phyloP scores from a whole-genome alignment of 169 alveolate species.

The Blepharisma undulans region DNA sequence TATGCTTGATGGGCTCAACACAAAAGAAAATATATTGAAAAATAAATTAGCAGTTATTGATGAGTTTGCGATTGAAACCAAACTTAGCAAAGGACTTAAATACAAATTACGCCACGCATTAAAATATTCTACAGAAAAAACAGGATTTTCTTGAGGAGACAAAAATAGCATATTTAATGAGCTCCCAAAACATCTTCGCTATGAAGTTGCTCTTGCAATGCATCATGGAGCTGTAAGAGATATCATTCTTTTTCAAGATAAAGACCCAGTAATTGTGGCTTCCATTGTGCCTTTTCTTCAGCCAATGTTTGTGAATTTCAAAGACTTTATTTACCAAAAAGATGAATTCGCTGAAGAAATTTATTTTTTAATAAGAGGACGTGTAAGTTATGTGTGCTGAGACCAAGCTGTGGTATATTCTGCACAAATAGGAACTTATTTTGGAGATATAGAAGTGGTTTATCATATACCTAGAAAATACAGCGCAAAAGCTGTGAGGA shows the following conservation, averaged over 20 bases:
- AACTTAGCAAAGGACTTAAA: neutral
- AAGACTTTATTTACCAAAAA: constrained; percentile 52
- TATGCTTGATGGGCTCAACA: constrained; percentile 46
- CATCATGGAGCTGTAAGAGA: constrained; percentile 22
- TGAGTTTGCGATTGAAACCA: constrained; percentile 30
- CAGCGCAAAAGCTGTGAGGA: constrained; percentile 35
- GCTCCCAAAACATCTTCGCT: constrained; percentile 22
- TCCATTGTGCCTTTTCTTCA: constrained; percentile 48
- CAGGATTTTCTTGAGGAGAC: constrained; percentile 48
- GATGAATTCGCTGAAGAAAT: constrained; percentile 61
- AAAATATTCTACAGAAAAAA: constrained; percentile 35
- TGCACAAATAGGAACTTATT: constrained; percentile 51
- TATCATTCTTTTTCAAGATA: neutral
- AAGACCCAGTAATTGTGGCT: constrained; percentile 20
- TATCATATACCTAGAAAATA: constrained; percentile 30
- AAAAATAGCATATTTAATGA: constrained; percentile 44
- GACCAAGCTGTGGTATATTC: constrained; percentile 17
- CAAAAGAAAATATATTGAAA: neutral
- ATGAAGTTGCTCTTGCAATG: constrained; percentile 30
- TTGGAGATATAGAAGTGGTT: constrained; percentile 61
- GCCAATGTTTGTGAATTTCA: constrained; percentile 51
- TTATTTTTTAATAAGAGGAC: constrained; percentile 61
- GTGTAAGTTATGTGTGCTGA: neutral
- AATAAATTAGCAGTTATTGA: constrained; percentile 7
- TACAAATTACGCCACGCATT: neutral